Percentiles rank a stretch among this genome's conserved stretches.
Evolutionary conservation across 2,329 filamentous ascomycete species (phyloP).

Genomic region (Fusarium illudens): DNA sequence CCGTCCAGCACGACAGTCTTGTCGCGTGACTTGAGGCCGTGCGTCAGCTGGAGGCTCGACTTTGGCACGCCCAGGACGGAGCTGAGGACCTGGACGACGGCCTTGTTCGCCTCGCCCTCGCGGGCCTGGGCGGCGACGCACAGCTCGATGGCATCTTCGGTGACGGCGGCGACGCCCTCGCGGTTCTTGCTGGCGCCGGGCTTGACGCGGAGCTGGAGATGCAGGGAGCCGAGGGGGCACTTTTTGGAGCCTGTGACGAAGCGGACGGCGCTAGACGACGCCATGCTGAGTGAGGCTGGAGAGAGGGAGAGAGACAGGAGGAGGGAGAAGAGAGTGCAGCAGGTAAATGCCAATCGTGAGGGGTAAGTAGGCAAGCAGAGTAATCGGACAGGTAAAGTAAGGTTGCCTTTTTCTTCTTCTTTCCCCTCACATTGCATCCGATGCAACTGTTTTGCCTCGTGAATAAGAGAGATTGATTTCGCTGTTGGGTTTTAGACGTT

Average conservation of each 20-base stretch:
- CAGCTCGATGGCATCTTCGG: conserved; percentile 66
- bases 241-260: conserved; percentile 60
- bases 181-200: conserved; percentile 69
- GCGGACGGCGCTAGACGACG: conserved; percentile 49
- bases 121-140: conserved; percentile 71
- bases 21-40: conserved; percentile 69
- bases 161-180: conserved; percentile 67
- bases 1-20: conserved; percentile 64
- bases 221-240: conserved; percentile 56
- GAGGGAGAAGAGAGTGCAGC: conserved; percentile 5
- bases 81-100: conserved; percentile 69
- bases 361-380: conserved; percentile 19
- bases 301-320: not conserved
- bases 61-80: conserved; percentile 68
- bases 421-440: conserved; percentile 6
- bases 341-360: conserved; percentile 30
- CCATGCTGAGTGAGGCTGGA: conserved; percentile 31
- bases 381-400: not conserved
- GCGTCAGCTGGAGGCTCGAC: conserved; percentile 68
- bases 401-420: not conserved
- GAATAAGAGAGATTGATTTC: not conserved
- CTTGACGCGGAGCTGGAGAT: conserved; percentile 73
- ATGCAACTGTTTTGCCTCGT: not conserved
- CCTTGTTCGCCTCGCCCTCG: conserved; percentile 75
- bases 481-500: not conserved